Base-by-base conservation (phyloP, 2,329 filamentous ascomycete genomes). In the Clonostachys chloroleuca region DNA sequence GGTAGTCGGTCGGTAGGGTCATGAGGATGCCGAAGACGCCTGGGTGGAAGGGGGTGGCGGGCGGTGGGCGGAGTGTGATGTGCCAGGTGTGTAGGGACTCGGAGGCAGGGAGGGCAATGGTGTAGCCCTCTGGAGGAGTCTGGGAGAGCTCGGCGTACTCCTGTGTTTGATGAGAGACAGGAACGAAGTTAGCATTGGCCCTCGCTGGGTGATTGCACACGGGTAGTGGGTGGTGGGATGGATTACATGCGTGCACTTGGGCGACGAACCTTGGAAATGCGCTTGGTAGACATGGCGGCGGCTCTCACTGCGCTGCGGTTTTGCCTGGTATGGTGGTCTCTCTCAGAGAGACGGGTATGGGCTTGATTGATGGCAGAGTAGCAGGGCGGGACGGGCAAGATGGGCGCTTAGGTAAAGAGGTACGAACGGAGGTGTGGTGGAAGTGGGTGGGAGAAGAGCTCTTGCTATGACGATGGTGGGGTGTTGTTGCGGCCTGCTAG, bases 1-100 rank as follows among this genome's bases (percentile, higher is more conserved):
- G 91, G 74, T 95, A 96, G 60, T 90, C 86, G 56, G 74, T 70
- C 13, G 91, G 90, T 12, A 96, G 82, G 39, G 69, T 76, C 56
- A 96, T 75, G 52, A 84, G 69, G 51, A 96, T 70, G 55, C 81
- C 80, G 78, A 90, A 96, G 54, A 71, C 73, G 60, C 91, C 91
- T 57, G 83, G 84, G 74, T 66, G 60, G 69, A 80, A 83, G 54
- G 68, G 58, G 4, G 73, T 71, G 35, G 54, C 49, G 4, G 67
- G 43, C 1, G 78, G 77, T 2, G 75, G 75, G 3, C 57, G 39
- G 48, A 82, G 65, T 14, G 62, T 65, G 52, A 78, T 61, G 61
- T 74, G 68, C 79, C 79, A 82, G 37, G 59, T 69, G 68, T 77
- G 69, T 47, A 83, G 64, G 62, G 78, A 64, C 43, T 67, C 54